Evolutionary conservation across 352 stramenopile species (phyloP).

Genomic region (Plasmopara muralis): DNA sequence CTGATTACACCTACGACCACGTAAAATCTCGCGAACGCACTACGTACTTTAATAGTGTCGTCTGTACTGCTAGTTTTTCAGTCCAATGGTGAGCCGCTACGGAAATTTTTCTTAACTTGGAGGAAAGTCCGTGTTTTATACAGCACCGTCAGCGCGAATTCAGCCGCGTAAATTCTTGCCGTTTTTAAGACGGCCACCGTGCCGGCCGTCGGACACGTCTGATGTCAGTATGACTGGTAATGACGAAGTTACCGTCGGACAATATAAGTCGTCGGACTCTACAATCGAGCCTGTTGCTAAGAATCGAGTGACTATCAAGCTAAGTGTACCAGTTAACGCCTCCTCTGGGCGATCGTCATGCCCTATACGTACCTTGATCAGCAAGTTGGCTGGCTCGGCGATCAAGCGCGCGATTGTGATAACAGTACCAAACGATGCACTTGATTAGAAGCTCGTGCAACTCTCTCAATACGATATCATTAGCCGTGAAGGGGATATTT

Average conservation of each 20-base stretch:
- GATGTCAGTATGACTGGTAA: neutral
- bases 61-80: neutral
- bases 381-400: neutral
- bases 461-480: constrained; percentile 1
- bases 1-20: neutral
- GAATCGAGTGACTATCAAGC: neutral
- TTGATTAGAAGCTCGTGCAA: neutral
- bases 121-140: neutral
- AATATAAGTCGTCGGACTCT: neutral
- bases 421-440: neutral
- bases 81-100: neutral
- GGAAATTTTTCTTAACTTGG: neutral
- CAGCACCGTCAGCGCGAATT: neutral
- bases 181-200: neutral
- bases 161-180: neutral
- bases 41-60: neutral
- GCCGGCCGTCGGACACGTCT: neutral
- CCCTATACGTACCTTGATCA: neutral
- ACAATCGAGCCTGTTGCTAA: neutral
- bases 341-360: neutral
- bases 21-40: neutral
- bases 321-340: too few species aligned
- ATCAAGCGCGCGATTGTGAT: neutral
- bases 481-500: neutral
- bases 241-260: neutral